Conservation (phyloP, 208 protist species). For the Borovskyia barvae region DNA sequence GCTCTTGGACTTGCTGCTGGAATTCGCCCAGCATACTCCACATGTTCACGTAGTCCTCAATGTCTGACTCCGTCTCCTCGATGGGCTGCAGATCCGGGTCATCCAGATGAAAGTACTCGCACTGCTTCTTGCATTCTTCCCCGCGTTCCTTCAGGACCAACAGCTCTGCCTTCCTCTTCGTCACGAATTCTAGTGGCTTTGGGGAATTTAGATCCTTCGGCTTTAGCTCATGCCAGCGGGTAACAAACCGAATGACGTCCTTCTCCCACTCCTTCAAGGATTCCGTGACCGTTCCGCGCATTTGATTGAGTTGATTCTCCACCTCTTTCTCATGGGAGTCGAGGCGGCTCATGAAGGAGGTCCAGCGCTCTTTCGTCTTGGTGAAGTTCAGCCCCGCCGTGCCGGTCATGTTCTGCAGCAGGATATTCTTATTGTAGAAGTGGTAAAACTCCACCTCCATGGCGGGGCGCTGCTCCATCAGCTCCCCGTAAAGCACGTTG, state of each 20-base stretch:
- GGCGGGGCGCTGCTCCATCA: slow-evolving; percentile 80
- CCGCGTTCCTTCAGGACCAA: slow-evolving; percentile 58
- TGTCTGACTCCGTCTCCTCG: slow-evolving; percentile 76
- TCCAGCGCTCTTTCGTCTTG: slow-evolving; percentile 72
- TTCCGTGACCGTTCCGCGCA: slow-evolving; percentile 63
- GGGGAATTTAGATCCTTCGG: slow-evolving; percentile 85
- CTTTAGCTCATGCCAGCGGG: slow-evolving; percentile 93
- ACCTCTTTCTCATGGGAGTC: slow-evolving; percentile 93
- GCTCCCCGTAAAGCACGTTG: slow-evolving; percentile 73
- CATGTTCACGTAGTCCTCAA: slow-evolving; percentile 81
- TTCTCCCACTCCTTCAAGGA: slow-evolving; percentile 79
- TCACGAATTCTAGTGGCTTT: slow-evolving; percentile 80
- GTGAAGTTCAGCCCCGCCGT: slow-evolving; percentile 68
- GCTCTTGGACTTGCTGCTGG: slow-evolving; percentile 71
- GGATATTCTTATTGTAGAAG: slow-evolving; percentile 91
- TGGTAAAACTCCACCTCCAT: slow-evolving; percentile 90
- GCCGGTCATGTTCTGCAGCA: slow-evolving; percentile 89
- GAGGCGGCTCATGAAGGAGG: slow-evolving; percentile 80
- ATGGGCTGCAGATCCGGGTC: slow-evolving; percentile 80
- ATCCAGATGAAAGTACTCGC: slow-evolving; percentile 91
- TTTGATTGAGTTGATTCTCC: slow-evolving; percentile 81
- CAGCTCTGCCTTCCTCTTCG: slow-evolving; percentile 80
- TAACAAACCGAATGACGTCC: slow-evolving; percentile 89
- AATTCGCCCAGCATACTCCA: slow-evolving; percentile 91
- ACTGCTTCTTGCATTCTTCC: slow-evolving; percentile 84